Base-by-base conservation (phyloP, 2,329 filamentous ascomycete genomes). In the Torrubiellomyces zombiae region DNA sequence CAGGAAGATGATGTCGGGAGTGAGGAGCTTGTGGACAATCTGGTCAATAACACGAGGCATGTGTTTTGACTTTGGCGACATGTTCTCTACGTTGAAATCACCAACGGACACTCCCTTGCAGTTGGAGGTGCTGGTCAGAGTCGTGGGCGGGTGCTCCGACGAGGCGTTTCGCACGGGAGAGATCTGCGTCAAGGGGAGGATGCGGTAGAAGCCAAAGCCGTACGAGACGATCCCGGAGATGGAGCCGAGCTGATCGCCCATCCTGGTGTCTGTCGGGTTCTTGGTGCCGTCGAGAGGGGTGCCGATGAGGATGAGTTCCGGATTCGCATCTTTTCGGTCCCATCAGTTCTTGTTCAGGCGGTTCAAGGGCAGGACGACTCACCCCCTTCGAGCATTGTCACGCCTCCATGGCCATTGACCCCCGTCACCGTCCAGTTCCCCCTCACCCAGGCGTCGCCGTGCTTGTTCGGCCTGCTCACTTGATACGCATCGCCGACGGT, bases 1-100 rank as follows among this genome's bases (percentile, higher is more conserved):
- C 3, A 81, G 38, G 40, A 77, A 76, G 29, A 81, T 40, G 5
- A 80, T 43, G 39, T 75, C 69, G 0, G 75, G 75, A 0, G 60
- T 62, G 30, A 58, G 60, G 33, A 80, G 50, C 47, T 69, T 71
- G 34, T 65, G 50, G 26, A 70, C 68, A 33, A 81, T 75, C 38
- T 80, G 71, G 7, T 55, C 48, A 2, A 73, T 67, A n/a, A 79
- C 58, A 9, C 47, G 48, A n/a, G 58, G 48, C 14, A 78, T 51
- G 33, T 70, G 63, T 2, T 55, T 35, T 0, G 65, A 67, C 17
- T 51, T 56, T 0, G 73, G 65, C 6, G 57, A 50, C 10, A 80
- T 55, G 46, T 80, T 80, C 45, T 78, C 70, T 16, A 77, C 60
- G 44, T 80, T 80, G 57, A 79, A 80, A 31, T 63, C 60, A 24